Evolutionary conservation across 345 rosid genomes (phyloP).

Genomic region (Cardiospermum halicacabum): DNA sequence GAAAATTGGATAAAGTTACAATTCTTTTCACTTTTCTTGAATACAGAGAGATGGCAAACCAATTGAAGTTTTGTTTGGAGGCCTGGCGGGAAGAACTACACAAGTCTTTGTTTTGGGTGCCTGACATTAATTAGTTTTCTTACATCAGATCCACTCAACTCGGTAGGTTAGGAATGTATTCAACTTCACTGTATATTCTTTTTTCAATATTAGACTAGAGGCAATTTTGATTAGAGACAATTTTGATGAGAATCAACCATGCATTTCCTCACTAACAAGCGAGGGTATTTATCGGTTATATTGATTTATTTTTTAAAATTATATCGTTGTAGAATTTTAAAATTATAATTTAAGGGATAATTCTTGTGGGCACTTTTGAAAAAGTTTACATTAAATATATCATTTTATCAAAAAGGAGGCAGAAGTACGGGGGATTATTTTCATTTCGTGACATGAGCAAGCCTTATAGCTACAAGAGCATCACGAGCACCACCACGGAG

Average conservation of each 20-base stretch:
- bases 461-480: too few species aligned
- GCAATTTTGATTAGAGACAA: constrained; percentile 19
- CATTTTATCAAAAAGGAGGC: too few species aligned
- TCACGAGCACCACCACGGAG: too few species aligned
- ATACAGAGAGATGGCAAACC: constrained; percentile 2
- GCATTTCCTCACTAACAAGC: too few species aligned
- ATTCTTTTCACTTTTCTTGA: background rate
- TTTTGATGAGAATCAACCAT: constrained; percentile 8
- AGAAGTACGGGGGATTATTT: too few species aligned
- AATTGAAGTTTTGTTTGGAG: background rate
- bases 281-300: too few species aligned
- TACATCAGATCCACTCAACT: constrained; percentile 13
- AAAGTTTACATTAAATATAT: too few species aligned
- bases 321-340: too few species aligned
- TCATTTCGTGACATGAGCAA: too few species aligned
- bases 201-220: background rate
- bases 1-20: constrained; percentile 7
- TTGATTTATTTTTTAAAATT: too few species aligned
- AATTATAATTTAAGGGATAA: too few species aligned
- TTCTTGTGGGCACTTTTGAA: too few species aligned
- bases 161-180: constrained; percentile 11
- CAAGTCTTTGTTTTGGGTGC: background rate
- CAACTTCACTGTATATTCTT: constrained; percentile 28
- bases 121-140: constrained; percentile 15
- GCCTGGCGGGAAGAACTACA: background rate